phyloP scores from a whole-genome alignment of 140 eudicot genomes.

The Stevia rebaudiana region DNA sequence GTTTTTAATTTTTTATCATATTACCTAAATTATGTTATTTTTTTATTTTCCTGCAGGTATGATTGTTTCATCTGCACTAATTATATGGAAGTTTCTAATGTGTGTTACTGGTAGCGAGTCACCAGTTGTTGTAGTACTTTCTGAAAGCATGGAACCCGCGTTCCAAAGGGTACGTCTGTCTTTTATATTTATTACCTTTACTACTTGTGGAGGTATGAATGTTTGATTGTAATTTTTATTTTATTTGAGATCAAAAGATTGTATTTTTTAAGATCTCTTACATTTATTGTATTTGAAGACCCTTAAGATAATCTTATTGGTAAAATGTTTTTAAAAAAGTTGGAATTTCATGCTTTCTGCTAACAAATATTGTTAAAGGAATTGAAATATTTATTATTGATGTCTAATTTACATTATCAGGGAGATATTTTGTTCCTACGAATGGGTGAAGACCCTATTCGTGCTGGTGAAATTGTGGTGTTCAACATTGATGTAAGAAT shows the following conservation, averaged over 20 bases:
- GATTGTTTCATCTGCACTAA: conserved; percentile 68
- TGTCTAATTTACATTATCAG: conserved; percentile 23
- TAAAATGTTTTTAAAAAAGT: not conserved
- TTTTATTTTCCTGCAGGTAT: conserved; percentile 45
- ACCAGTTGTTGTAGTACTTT: conserved; percentile 85
- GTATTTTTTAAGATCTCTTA: not conserved
- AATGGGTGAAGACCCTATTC: conserved; percentile 63
- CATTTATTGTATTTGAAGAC: not conserved
- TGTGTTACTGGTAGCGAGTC: conserved; percentile 81
- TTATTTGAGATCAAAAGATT: not conserved
- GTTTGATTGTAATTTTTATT: not conserved
- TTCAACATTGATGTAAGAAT: conserved; percentile 54
- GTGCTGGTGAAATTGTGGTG: conserved; percentile 67
- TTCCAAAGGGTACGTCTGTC: conserved; percentile 54
- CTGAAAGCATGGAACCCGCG: conserved; percentile 96
- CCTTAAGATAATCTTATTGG: not conserved
- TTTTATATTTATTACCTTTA: not conserved
- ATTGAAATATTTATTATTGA: not conserved
- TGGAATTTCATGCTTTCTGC: not conserved
- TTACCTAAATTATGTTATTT: not conserved
- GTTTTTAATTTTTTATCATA: not conserved
- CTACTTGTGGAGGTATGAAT: not conserved
- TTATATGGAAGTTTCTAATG: conserved; percentile 77
- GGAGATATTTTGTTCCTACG: conserved; percentile 60
- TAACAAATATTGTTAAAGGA: not conserved